A percentile compares a stretch with the other conserved stretches of the same genome.
phyloP scores from a whole-genome alignment of 2,329 filamentous ascomycete species.

The Aspergillus brasiliensis region DNA sequence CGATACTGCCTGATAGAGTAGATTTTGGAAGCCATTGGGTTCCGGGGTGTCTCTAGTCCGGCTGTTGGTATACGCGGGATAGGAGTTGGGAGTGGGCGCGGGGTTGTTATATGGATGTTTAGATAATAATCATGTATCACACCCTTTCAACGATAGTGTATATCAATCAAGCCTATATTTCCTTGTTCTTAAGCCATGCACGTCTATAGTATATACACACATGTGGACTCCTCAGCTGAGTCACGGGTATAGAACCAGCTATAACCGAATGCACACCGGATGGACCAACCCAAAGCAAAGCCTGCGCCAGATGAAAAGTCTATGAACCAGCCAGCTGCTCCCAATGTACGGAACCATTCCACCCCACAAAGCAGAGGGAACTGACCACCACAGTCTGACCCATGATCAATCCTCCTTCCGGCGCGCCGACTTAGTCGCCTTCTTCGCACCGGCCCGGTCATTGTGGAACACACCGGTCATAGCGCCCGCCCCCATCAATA shows the following conservation, averaged over 20 bases:
- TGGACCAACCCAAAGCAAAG: not conserved
- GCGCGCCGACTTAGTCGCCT: not conserved
- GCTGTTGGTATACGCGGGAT: slow-evolving; percentile 9
- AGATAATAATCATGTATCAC: slow-evolving; percentile 34
- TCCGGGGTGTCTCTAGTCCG: slow-evolving; percentile 5
- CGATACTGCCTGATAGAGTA: slow-evolving; percentile 15
- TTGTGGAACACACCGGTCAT: slow-evolving; percentile 30
- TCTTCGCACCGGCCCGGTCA: slow-evolving; percentile 5
- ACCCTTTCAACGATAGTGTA: slow-evolving; percentile 34
- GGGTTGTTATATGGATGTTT: slow-evolving; percentile 18
- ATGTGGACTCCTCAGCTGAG: not conserved
- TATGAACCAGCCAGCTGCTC: not conserved
- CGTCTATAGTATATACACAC: slow-evolving; percentile 1
- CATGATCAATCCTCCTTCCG: not conserved
- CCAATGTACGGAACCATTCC: not conserved
- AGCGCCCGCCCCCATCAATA: slow-evolving; percentile 35
- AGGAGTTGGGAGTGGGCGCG: slow-evolving; percentile 10
- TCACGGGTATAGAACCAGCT: not conserved
- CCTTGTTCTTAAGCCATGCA: slow-evolving; percentile 24
- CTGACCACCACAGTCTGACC: too few relatives aligned
- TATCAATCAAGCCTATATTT: slow-evolving; percentile 36
- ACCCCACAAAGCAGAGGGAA: not conserved
- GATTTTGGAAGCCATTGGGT: slow-evolving; percentile 13
- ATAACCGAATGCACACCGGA: slow-evolving; percentile 1
- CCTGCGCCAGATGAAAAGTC: not conserved